Evolutionary conservation across 2,329 filamentous ascomycete species (phyloP).

Genomic region (Fusarium illudens): DNA sequence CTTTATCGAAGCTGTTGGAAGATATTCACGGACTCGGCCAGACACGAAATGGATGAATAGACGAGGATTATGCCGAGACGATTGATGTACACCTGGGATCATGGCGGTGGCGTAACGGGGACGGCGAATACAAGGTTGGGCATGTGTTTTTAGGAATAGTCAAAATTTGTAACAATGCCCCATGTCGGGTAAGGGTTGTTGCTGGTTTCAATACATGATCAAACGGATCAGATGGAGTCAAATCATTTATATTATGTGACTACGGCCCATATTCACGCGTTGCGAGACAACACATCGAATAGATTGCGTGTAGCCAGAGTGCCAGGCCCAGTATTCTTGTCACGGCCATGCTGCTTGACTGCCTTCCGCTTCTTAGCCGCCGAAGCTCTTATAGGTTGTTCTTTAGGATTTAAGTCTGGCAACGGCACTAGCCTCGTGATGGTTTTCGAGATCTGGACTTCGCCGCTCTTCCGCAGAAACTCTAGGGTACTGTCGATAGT

Average conservation of each 20-base stretch:
- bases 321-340: neutral
- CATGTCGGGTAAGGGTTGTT: neutral
- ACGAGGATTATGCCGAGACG: slow-evolving; percentile 15
- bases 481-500: slow-evolving; percentile 24
- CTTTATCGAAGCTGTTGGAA: slow-evolving; percentile 43
- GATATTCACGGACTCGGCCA: slow-evolving; percentile 47
- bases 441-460: slow-evolving; percentile 11
- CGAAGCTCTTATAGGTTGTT: neutral
- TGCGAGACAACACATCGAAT: slow-evolving; percentile 38
- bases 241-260: neutral
- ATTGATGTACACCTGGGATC: slow-evolving; percentile 12
- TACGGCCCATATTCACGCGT: slow-evolving; percentile 6
- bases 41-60: slow-evolving; percentile 16
- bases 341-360: slow-evolving; percentile 4
- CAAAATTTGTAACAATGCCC: neutral
- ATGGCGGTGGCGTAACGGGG: slow-evolving; percentile 15
- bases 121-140: neutral
- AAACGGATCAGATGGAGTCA: neutral
- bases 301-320: slow-evolving; percentile 29
- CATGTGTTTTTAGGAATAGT: neutral
- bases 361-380: slow-evolving; percentile 20
- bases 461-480: slow-evolving; percentile 29
- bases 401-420: neutral
- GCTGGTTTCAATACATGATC: neutral
- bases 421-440: slow-evolving; percentile 35